phyloP scores from a whole-genome alignment of 345 rosid genomes.

The sweet orange (Citrus sinensis) region DVS_A1.0 CM039167.1:19021501-19022000 shows the following conservation, averaged over 20 bases:
- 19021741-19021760: neutral
- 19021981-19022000: neutral
- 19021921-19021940: no score
- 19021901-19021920: no score
- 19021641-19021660: neutral
- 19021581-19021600: conserved; percentile 90
- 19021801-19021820: conserved; percentile 9
- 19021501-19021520: conserved; percentile 82
- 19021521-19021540: conserved; percentile 94
- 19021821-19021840: neutral
- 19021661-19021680: neutral
- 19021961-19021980: no score
- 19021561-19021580: conserved; percentile 76
- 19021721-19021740: neutral
- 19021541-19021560: conserved; percentile 92
- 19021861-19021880: no score
- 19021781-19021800: neutral
- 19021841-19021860: neutral
- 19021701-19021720: neutral
- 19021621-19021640: conserved; percentile 84
- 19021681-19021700: neutral
- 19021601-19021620: conserved; percentile 77
- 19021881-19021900: no score
- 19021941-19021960: no score
- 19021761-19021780: neutral